Evolutionary conservation across 768 basidiomycete genomes (phyloP).

Genomic region (Termitomyces eurrhizus): DNA sequence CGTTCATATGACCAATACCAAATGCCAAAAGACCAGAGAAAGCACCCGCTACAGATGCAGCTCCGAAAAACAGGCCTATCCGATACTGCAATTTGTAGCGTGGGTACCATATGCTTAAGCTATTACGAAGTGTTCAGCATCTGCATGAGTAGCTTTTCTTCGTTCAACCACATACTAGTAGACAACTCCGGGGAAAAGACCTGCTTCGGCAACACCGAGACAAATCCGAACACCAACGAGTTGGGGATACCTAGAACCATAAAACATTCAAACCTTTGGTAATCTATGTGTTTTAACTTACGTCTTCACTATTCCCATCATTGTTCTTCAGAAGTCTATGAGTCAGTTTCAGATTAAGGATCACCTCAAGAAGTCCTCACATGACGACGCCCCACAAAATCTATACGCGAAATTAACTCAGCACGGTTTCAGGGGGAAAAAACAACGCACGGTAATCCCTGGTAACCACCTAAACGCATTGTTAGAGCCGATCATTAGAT

Average conservation of each 20-base stretch:
- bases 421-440: background rate
- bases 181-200: slow-evolving; percentile 68
- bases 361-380: slow-evolving; percentile 28
- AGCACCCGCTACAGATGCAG: slow-evolving; percentile 60
- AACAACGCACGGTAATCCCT: slow-evolving; percentile 48
- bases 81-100: slow-evolving; percentile 56
- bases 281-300: slow-evolving; percentile 18
- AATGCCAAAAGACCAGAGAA: slow-evolving; percentile 59
- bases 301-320: slow-evolving; percentile 70
- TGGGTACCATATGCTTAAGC: slow-evolving; percentile 68
- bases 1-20: slow-evolving; percentile 50
- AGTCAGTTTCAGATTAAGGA: background rate
- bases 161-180: slow-evolving; percentile 50
- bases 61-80: slow-evolving; percentile 61
- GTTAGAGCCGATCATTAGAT: slow-evolving; percentile 1
- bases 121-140: slow-evolving; percentile 18
- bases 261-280: background rate
- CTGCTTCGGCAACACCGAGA: slow-evolving; percentile 66
- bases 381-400: slow-evolving; percentile 62
- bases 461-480: slow-evolving; percentile 51
- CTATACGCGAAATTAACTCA: slow-evolving; percentile 25
- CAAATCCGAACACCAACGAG: slow-evolving; percentile 54
- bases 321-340: slow-evolving; percentile 33
- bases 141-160: background rate
- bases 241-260: slow-evolving; percentile 47